Evolutionary conservation across 2,329 filamentous ascomycete species (phyloP).

Genomic region (Verruconis gallopava): DNA sequence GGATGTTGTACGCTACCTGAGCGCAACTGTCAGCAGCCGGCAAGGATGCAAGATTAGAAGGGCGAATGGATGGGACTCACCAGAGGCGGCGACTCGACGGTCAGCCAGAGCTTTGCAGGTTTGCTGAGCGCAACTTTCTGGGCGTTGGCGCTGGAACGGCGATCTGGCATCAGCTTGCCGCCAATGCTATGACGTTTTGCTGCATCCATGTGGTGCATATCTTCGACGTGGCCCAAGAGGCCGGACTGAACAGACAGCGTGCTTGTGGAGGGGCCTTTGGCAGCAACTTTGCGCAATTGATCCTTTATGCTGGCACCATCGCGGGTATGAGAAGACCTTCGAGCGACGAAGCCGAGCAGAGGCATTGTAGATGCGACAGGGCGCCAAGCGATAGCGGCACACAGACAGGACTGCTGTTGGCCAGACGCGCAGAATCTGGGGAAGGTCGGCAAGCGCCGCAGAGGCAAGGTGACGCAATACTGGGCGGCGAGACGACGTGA

Average conservation of each 20-base stretch:
- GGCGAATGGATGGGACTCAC: constrained; percentile 37
- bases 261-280: constrained; percentile 4
- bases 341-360: constrained; percentile 4
- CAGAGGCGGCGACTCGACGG: constrained; percentile 75
- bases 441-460: background rate
- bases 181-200: constrained; percentile 6
- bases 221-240: background rate
- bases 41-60: too few relatives aligned
- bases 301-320: background rate
- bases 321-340: background rate
- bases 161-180: background rate
- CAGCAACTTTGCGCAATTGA: background rate
- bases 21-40: too few relatives aligned
- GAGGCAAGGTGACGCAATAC: background rate
- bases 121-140: constrained; percentile 2
- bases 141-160: background rate
- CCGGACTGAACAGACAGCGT: constrained; percentile 3
- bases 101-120: constrained; percentile 41
- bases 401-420: background rate
- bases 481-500: background rate
- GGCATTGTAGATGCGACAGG: constrained; percentile 1
- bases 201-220: constrained; percentile 5
- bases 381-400: constrained; percentile 1
- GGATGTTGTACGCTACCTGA: constrained; percentile 54
- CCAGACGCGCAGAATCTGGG: background rate